Base-by-base conservation (phyloP, 805 yeast species). In the Wickerhamiella kazuoi region DNA sequence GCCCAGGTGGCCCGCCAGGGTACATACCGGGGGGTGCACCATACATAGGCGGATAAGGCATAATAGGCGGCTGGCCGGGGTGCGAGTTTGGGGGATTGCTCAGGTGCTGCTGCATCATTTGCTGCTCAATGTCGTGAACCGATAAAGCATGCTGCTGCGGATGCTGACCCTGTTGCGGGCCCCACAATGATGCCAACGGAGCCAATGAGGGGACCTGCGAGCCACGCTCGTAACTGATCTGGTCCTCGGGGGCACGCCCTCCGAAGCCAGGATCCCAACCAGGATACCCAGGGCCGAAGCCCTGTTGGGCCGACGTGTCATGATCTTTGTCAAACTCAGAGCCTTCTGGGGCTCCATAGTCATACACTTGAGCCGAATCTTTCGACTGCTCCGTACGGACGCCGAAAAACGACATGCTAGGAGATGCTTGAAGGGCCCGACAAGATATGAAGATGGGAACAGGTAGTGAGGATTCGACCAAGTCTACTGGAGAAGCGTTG, bases 301-400 rank as follows among this genome's bases (percentile, higher is more conserved):
- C 81, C 52, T 76, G 84, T 45, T 74, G 80, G 53, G 81, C 80
- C 48, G 77, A 66, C 30, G 79, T 90, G 53, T 82, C 94, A 36
- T 78, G 86, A 24, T 71, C 77, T 41, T 74, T 80, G 26, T 65
- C 69, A 36, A 66, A 46, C 49, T 15, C 20, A 3, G 20, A 21
- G 18, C 38, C 40, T 14, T 39, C 41, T 6, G 24, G 23, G 14
- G 36, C 40, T 32, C 36, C 45, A 16, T 38, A 42, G 38, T 42
- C 45, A 32, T 39, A 42, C 28, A 38, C 41, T 19, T 37, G 30
- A 7, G 32, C 28, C 29, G 16, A 5, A n/a, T 18, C 23, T 17
- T 33, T 31, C 26, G 26, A 23, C 11, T 6, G 26, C 26, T 23
- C 26, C 28, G 28, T 20, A 15, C 26, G 32, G 26, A 15, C 33